These are phyloP conservation scores for Nicotiana attenuata DNA, from an alignment of 257 asterid genomes.

Conservation along the genomic window DNA sequence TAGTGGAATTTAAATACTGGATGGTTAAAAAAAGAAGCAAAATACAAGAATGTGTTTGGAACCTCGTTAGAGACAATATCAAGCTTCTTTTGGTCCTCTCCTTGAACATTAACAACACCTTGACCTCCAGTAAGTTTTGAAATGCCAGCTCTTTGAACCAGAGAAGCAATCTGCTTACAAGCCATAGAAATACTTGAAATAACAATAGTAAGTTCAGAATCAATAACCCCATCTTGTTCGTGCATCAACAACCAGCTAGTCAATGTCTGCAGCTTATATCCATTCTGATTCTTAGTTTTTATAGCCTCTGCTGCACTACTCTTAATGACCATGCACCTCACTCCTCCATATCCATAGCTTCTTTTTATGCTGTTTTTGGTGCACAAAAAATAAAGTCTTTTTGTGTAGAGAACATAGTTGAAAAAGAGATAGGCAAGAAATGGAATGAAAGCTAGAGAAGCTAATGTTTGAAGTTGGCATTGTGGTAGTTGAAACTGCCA, in stretches of 20 bases:
- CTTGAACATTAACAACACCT: slow-evolving; percentile 81
- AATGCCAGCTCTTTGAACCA: slow-evolving; percentile 84
- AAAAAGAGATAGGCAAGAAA: slow-evolving; percentile 15
- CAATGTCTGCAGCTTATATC: slow-evolving; percentile 58
- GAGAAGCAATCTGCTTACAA: slow-evolving; percentile 81
- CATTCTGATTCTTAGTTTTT: slow-evolving; percentile 34
- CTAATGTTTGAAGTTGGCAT: slow-evolving; percentile 21
- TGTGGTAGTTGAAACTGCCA: slow-evolving; percentile 15
- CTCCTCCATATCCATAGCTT: slow-evolving; percentile 28
- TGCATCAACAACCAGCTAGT: slow-evolving; percentile 82
- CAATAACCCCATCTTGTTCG: slow-evolving; percentile 70
- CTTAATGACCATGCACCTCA: slow-evolving; percentile 72
- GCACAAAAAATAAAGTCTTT: background rate
- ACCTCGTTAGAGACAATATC: slow-evolving; percentile 81
- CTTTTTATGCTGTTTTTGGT: slow-evolving; percentile 4
- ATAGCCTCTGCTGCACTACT: slow-evolving; percentile 10
- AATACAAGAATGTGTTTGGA: background rate
- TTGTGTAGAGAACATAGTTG: slow-evolving; percentile 9
- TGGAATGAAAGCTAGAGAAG: slow-evolving; percentile 29
- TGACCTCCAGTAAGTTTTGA: slow-evolving; percentile 80
- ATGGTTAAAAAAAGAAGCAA: background rate
- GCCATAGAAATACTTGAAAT: slow-evolving; percentile 87
- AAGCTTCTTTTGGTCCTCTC: slow-evolving; percentile 96
- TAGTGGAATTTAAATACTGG: background rate
- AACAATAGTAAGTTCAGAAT: slow-evolving; percentile 84